A percentile compares a stretch with the other conserved stretches of the same genome.
Evolutionary conservation across 2,329 filamentous ascomycete genomes (phyloP).

Genomic region (Fusarium hainanense): DNA sequence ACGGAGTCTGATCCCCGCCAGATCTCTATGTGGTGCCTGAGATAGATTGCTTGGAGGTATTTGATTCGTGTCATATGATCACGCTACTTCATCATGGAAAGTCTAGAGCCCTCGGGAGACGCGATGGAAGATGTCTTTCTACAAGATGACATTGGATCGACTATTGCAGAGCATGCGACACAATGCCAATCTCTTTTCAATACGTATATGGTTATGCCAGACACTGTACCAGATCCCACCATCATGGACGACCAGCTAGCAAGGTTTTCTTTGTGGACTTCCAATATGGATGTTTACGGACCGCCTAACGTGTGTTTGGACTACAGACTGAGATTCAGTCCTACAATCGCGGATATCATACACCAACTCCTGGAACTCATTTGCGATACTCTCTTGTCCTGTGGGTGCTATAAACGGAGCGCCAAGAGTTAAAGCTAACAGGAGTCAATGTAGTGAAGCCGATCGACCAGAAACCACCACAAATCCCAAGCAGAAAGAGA

Average conservation of each 20-base stretch:
- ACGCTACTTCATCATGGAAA: no score
- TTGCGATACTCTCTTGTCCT: background rate
- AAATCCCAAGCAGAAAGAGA: background rate
- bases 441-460: no score
- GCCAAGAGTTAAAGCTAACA: no score
- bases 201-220: background rate
- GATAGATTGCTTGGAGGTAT: no score
- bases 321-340: background rate
- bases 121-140: background rate
- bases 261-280: background rate
- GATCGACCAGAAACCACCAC: background rate
- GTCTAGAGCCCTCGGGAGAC: no score
- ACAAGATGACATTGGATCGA: background rate
- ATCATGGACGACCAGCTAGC: conserved; percentile 4
- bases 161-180: background rate
- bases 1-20: no score
- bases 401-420: no score
- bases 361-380: background rate
- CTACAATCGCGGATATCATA: background rate
- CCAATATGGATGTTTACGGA: conserved; percentile 4
- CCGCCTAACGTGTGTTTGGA: conserved; percentile 1
- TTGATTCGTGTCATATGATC: no score
- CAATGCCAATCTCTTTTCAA: background rate
- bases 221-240: background rate
- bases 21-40: no score